Evolutionary conservation across 1,284 basidiomycete genomes (phyloP).

Genomic region (Rhodotorula sp.): DNA sequence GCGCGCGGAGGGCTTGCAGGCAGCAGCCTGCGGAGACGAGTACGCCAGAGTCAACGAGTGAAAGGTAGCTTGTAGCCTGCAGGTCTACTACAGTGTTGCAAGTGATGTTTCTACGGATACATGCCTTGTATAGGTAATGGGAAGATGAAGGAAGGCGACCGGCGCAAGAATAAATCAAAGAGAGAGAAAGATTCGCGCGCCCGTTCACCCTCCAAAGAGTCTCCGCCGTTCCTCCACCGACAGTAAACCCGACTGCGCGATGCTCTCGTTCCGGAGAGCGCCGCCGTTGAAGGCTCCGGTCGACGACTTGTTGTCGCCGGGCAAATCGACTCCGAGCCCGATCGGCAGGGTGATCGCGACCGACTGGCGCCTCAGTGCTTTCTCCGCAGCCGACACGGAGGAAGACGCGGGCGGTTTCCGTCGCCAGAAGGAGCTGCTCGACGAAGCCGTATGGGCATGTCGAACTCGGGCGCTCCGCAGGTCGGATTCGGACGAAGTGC

Average conservation of each 20-base stretch:
- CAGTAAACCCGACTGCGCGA: conserved; percentile 1
- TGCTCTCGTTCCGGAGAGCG: neutral
- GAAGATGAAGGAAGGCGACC: no score
- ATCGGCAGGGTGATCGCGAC: conserved; percentile 5
- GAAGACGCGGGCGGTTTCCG: neutral
- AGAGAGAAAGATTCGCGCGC: neutral
- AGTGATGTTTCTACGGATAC: no score
- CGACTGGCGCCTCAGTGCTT: neutral
- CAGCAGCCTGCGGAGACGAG: no score
- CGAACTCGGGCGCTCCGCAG: neutral
- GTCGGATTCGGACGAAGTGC: neutral
- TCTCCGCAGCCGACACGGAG: neutral
- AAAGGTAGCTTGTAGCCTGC: no score
- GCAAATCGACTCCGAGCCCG: conserved; percentile 2
- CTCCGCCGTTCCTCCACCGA: conserved; percentile 22
- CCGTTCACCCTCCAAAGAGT: conserved; percentile 17
- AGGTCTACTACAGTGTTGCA: no score
- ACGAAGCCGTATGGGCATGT: neutral
- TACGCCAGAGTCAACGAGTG: no score
- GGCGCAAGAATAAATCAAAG: neutral
- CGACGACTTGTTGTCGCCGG: neutral
- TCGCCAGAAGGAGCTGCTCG: neutral
- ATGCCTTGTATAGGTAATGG: no score
- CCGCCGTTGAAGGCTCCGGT: neutral
- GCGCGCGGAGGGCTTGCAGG: no score